Conservation (phyloP, 148 eudicot species). For the Drosera capensis region DNA sequence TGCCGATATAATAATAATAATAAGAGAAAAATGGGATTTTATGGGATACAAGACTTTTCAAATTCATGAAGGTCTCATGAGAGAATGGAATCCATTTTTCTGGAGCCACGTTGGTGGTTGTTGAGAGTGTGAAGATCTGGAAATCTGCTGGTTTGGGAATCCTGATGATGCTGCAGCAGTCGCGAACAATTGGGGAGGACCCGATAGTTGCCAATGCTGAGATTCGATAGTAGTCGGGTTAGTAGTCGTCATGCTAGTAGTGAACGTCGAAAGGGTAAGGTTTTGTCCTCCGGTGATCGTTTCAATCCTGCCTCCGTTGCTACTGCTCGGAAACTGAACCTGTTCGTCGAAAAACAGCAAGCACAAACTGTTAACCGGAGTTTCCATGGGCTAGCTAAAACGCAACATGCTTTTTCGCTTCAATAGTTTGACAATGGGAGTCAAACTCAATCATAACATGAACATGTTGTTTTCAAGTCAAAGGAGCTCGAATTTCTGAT, state of each 20-base stretch:
- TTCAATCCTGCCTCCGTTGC: constrained; percentile 19
- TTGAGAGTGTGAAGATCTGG: constrained; percentile 20
- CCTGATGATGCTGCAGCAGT: constrained; percentile 99
- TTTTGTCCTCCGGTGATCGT: neutral
- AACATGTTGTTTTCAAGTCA: too few species aligned
- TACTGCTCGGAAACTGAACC: constrained; percentile 45
- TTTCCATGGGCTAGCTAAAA: neutral
- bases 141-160: too few species aligned
- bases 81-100: constrained; percentile 35
- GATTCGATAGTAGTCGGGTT: constrained; percentile 8
- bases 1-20: too few species aligned
- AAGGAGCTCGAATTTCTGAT: too few species aligned
- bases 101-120: constrained; percentile 18
- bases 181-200: constrained; percentile 28
- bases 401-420: too few species aligned
- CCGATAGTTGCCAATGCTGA: constrained; percentile 39
- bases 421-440: too few species aligned
- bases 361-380: neutral
- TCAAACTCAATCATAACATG: too few species aligned
- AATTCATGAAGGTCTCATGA: too few species aligned
- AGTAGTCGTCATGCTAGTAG: constrained; percentile 2
- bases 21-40: too few species aligned
- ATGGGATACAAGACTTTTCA: too few species aligned
- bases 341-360: constrained; percentile 8
- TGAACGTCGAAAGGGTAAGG: too few species aligned